Evolutionary conservation across 2,329 filamentous ascomycete species (phyloP).

Genomic region (Gliomastix tumulicola): DNA sequence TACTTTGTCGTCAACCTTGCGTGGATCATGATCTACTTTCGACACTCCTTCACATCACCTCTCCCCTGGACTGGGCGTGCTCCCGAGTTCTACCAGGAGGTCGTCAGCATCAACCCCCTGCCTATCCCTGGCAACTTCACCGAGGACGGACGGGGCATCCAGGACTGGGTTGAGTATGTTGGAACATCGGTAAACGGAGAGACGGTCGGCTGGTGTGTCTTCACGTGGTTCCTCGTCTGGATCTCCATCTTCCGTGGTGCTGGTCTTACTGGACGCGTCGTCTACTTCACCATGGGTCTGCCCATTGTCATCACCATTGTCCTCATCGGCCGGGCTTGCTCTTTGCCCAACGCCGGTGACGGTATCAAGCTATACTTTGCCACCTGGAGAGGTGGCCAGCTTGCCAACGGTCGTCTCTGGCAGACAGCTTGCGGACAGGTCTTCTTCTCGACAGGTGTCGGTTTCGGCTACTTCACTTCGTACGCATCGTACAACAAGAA

Average conservation of each 20-base stretch:
- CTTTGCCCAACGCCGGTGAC: slow-evolving; percentile 44
- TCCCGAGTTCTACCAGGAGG: slow-evolving; percentile 42
- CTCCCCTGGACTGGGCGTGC: slow-evolving; percentile 44
- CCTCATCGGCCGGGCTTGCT: slow-evolving; percentile 44
- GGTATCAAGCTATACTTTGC: slow-evolving; percentile 41
- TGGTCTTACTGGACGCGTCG: slow-evolving; percentile 48
- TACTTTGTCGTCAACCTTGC: slow-evolving; percentile 51
- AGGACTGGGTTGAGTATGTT: slow-evolving; percentile 37
- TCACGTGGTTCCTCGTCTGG: slow-evolving; percentile 55
- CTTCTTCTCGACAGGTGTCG: slow-evolving; percentile 34
- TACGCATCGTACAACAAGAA: slow-evolving; percentile 49
- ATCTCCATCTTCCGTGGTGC: slow-evolving; percentile 53
- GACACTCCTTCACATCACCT: slow-evolving; percentile 45
- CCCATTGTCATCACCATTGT: slow-evolving; percentile 50
- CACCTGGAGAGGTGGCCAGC: slow-evolving; percentile 39
- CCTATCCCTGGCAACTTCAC: slow-evolving; percentile 30
- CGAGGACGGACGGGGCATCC: slow-evolving; percentile 26
- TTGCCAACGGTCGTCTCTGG: slow-evolving; percentile 46
- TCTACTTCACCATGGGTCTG: slow-evolving; percentile 56
- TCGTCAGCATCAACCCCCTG: slow-evolving; percentile 40
- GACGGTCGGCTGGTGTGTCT: slow-evolving; percentile 50
- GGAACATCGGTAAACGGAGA: slow-evolving; percentile 41
- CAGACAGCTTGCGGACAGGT: slow-evolving; percentile 50
- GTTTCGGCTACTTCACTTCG: slow-evolving; percentile 47
- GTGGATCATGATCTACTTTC: slow-evolving; percentile 54